phyloP scores from a whole-genome alignment of 495 filamentous ascomycete species.

The Talaromyces stipitatus region DNA sequence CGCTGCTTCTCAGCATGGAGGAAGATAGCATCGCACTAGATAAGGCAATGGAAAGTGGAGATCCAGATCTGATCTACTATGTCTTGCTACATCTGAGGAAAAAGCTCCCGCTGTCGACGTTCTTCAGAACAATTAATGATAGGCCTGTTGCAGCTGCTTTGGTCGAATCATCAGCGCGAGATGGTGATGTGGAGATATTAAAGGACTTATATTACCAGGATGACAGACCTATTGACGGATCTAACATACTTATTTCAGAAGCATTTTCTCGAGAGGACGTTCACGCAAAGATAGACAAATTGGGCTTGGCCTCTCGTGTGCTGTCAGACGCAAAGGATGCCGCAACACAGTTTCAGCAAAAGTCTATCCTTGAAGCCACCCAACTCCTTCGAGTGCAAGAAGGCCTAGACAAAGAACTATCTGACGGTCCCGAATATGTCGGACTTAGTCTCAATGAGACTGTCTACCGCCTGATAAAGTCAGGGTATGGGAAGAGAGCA shows the following conservation, averaged over 20 bases:
- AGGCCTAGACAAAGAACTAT: slow-evolving; percentile 70
- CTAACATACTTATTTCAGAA: slow-evolving; percentile 78
- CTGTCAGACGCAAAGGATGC: slow-evolving; percentile 78
- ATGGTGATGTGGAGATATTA: slow-evolving; percentile 71
- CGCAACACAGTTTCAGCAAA: slow-evolving; percentile 56
- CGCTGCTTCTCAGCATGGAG: slow-evolving; percentile 89
- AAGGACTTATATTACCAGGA: slow-evolving; percentile 98
- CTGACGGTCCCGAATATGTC: slow-evolving; percentile 55
- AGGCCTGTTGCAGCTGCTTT: slow-evolving; percentile 83
- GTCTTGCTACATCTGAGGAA: slow-evolving; percentile 85
- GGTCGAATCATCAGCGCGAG: slow-evolving; percentile 73
- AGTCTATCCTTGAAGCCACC: slow-evolving; percentile 66
- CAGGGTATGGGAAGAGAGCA: slow-evolving; percentile 70
- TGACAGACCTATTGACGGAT: slow-evolving; percentile 82
- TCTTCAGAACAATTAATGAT: slow-evolving; percentile 86
- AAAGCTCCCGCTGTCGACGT: slow-evolving; percentile 81
- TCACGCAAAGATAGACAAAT: slow-evolving; percentile 65
- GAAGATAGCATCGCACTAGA: slow-evolving; percentile 93
- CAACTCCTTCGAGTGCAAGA: slow-evolving; percentile 80
- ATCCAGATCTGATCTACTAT: slow-evolving; percentile 84
- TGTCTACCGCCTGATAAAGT: slow-evolving; percentile 68
- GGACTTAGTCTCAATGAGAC: slow-evolving; percentile 88
- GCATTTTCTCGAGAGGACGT: slow-evolving; percentile 59
- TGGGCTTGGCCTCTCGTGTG: slow-evolving; percentile 74
- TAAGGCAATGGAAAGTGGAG: slow-evolving; percentile 93